Base-by-base conservation (phyloP, 2,329 filamentous ascomycete genomes). In the Aspergillus sojae region DNA sequence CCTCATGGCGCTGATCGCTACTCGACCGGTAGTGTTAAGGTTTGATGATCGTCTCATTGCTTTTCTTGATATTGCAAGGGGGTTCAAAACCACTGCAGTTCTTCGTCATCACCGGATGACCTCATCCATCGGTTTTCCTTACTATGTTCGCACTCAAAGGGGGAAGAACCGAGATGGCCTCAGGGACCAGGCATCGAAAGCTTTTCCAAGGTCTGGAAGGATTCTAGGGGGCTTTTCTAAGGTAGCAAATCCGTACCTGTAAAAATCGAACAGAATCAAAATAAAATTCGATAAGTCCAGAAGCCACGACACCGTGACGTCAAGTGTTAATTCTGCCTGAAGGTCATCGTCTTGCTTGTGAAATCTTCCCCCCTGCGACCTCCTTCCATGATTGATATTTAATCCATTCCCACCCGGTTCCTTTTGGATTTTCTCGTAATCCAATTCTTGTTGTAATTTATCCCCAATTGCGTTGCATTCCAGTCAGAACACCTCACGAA, bases 251-350 rank as follows among this genome's bases (percentile, higher is more conserved):
- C 21, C 23, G 46, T 48, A 16, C 43, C 43, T 46, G 10, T 46
- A 39, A 9, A 10, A 16, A 14, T 36, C 14, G 5, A 41, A n/a
- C 48, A 52, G 16, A 28, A 19, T 26, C 4, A 30, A 30, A 52
- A 52, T 30, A 32, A 28, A 16, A 48, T 48, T 16, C 45, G 10
- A 48, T 32, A 4, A 34, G 39, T 41, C 23, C 50, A 54, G 28
- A 21, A 21, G n/a, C 50, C 59, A 61, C 52, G 59, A 61, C 59
- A 61, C 50, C 59, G 54, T 61, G 59, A 61, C 59, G 59, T 61
- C 59, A 61, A 61, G 23, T 19, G 52, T 56, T 61, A 54, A 12
- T 36, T 30, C 34, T 14, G 34, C 34, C 34, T 16, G 34, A 36
- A 14, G 14, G 14, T 6, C 14, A 1, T 36, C 34, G 16, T 11